Evolutionary conservation across 768 basidiomycete genomes (phyloP), one percentile per base, ranked within the genome.

Genomic region (Collybia sordida): DNA sequence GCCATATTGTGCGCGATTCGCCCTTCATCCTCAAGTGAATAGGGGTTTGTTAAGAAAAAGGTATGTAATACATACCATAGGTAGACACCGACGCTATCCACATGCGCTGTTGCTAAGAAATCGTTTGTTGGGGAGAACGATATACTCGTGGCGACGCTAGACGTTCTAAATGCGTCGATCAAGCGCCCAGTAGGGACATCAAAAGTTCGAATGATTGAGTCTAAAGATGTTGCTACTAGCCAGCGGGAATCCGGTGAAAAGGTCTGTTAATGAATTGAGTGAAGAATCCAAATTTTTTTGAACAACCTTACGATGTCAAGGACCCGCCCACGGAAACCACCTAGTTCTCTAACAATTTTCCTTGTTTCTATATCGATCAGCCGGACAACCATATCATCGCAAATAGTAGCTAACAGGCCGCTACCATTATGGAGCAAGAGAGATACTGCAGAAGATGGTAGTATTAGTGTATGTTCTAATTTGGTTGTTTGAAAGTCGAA

Each of bases 241-340:
- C 96, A 98, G 47, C 97, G 78, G 2, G 94, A 95, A 65, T 98
- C 94, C 1, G 92, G 84, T 6, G 97, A 98, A 69, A 98, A 98
- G 1, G 91, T 81, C 95, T 98, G 59, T 4, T 40, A 25, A 25
- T 17, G 51, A 44, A 25, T 39, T 36, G 44, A 34, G 17, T 19
- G 1, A 15, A 31, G 21, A 24, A 17, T 17, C 25, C 21, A 35
- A 6, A 9, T 3, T 8, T 17, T 9, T 25, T 1, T 18, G 15
- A 21, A 45, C 8, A 18, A 19, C 69, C 85, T 61, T 63, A 94
- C 95, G 39, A 94, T 74, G 60, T 99, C 97, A 15, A 98, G 76
- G 21, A 98, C 78, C n/a, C 90, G 81, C 0, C 88, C 88, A 47
- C 83, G 76, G 67, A 90, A 91, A 1, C 91, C 93, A 23, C 79